Evolutionary conservation across 176 grass and related monocot genomes (phyloP), one percentile per base, ranked within the genome.

Genomic region (Cenchrus purpureus): DNA sequence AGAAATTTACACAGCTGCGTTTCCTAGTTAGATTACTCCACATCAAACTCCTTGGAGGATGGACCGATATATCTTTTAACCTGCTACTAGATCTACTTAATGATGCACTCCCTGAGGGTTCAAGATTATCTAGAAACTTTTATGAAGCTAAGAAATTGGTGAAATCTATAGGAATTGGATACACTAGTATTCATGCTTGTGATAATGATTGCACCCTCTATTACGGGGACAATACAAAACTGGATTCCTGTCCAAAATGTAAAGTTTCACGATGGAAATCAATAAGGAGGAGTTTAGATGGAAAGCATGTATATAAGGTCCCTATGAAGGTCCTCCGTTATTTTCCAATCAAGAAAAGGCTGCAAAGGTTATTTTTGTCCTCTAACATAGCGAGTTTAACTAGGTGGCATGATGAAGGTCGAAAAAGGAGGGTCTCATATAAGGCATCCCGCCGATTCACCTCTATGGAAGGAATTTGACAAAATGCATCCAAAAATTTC

Each of bases 381-480:
- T 32, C 77, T 19, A 79, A 52, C 34, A 79, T 2, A 16, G 60
- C 25, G 34, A 40, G 37, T 40, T 40, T 40, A 4, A 40, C 37
- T 40, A 40, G 37, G 37, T 40, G 37, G 37, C 37, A 78, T 9
- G 75, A 78, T 29, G 40, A 62, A 19, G 20, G 7, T 4, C 40
- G 40, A 62, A 10, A 37, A 40, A 40, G 16, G 25, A 67, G 40
- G 64, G 13, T 34, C 8, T 8, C n/a, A n/a, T n/a, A n/a, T 71
- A 6, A 20, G 68, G 43, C 68, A 71, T 40, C 64, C 31, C 10
- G 50, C 12, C 2, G 65, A 81, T 81, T 49, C 64, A 10, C 46
- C 16, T 14, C 32, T 49, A 6, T 80, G 78, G 78, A 55, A 68
- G 7, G 64, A 81, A 9, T 81, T 81, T 53, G 31, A 81, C 12